Base-by-base conservation (phyloP, 805 yeast genomes). In the Starmerella stellata region DNA sequence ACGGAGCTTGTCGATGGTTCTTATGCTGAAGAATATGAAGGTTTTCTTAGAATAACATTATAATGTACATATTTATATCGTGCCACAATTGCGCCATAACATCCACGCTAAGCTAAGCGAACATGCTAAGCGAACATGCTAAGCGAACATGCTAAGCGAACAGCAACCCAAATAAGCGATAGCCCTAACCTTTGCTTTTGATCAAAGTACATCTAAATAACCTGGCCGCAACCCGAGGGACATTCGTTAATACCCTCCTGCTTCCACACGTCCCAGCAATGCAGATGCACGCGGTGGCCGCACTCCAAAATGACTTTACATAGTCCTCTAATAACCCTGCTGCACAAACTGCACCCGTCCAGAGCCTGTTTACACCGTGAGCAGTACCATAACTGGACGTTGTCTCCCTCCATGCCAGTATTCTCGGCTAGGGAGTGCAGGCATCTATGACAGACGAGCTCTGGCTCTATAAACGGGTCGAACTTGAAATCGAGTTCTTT, bases 241-340 rank as follows among this genome's bases (percentile, higher is more conserved):
- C 96, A 85, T 40, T 72, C 80, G 2, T 58, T 52, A 63, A 76
- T 74, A 14, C 21, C 36, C 13, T 46, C 48, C 4, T 2, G 29
- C 14, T 61, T 75, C 95, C 95, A 87, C 28, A 68, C 65, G 42
- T 66, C 65, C 51, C 82, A 61, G 61, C 96, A 87, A 2, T 74
- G 75, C 51, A 72, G 72, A 58, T 87, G 96, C 1, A 87, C 83
- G 40, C 74, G 65, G 56, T 87, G 96, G 0, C 95, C 95, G 61
- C 96, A 87, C 20, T 62, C 68, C 37, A 78, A 54, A 43, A 63
- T 59, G 44, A 61, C 68, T 14, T 78, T 69, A 14, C 75, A 66
- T 40, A 78, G 62, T 1, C 92, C 92, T 46, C 69, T 71, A 50
- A 85, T 64, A 1, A 93, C 81, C 51, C 70, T 77, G 44, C 75